Evolutionary conservation across 352 stramenopile species (phyloP), one percentile per base, ranked within the genome.

Genomic region (Globisporangium cylindrosporum): DNA sequence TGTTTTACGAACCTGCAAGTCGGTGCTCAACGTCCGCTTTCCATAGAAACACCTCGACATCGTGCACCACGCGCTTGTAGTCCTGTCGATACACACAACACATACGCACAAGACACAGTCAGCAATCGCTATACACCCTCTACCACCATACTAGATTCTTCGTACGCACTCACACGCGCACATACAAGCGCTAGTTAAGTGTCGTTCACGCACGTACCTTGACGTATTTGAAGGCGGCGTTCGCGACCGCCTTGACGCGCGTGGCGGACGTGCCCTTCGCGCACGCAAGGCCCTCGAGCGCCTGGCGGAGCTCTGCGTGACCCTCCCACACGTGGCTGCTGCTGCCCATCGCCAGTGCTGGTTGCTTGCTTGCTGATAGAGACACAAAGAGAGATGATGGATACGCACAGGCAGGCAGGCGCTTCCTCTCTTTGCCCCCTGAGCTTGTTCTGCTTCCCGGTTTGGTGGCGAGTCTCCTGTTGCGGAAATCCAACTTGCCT

Each of bases 61-160:
- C 88, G 41, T 95, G 86, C 64, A 95, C 88, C 53, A 95, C 88
- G 62, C 89, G 86, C 68, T 95, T 95, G 72, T 95, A 95, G 65
- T 88, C 86, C 86, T 95, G 69, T 32, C 36, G 9, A 68, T 43
- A 10, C 38, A 53, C 18, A 18, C 29, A 32, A 32, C 29, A 32
- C 29, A 27, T 14, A 65, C 36, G 32, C 59, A 78, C 62, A 72
- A 10, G 10, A 46, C 14, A 54, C 18, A 62, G 38, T 64, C 66
- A 73, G 60, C 73, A 58, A 76, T 43, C 9, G 15, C 43, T 38
- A 53, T 43, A 24, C 46, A 25, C 18, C 22, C 51, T 32, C 24
- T 10, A 34, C 4, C 54, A 65, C 3, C 14, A 48, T 15, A 48
- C 14, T n/a, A 20, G 12, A 43, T 14, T 12, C 36, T 15, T 15